Conservation (phyloP, 2,329 filamentous ascomycete species). For the Fusarium mundagurra region DNA sequence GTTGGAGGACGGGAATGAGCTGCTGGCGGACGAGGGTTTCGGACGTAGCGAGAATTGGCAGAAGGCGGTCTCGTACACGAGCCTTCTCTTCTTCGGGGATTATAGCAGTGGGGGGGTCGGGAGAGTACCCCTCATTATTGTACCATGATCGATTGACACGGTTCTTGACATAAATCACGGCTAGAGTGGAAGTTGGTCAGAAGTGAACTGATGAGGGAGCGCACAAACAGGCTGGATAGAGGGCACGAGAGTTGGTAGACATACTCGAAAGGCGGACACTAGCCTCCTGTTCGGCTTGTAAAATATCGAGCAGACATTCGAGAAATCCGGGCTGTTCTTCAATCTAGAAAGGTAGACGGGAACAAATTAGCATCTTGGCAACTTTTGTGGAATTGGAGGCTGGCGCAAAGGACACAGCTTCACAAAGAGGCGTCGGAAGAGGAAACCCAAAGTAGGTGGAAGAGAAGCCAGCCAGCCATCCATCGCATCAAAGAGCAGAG, state of each 20-base stretch:
- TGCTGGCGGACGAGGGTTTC: conserved; percentile 87
- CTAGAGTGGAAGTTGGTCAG: conserved; percentile 57
- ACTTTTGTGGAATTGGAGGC: not conserved
- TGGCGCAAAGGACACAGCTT: conserved; percentile 32
- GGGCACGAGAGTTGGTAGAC: conserved; percentile 46
- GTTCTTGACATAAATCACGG: conserved; percentile 98
- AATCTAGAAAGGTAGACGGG: conserved; percentile 65
- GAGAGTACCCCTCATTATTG: conserved; percentile 76
- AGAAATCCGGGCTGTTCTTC: conserved; percentile 91
- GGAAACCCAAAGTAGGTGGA: conserved; percentile 2
- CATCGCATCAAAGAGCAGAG: not conserved
- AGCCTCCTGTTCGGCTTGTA: conserved; percentile 87
- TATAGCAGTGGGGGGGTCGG: conserved; percentile 64
- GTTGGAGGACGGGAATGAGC: conserved; percentile 92
- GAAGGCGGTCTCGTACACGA: conserved; percentile 85
- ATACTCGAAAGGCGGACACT: conserved; percentile 89
- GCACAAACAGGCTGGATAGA: conserved; percentile 28
- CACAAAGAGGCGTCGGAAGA: conserved; percentile 14
- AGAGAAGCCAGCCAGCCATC: not conserved
- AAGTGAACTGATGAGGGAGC: conserved; percentile 33
- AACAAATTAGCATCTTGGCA: conserved; percentile 32
- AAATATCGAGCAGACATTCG: conserved; percentile 88
- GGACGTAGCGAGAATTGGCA: conserved; percentile 86
- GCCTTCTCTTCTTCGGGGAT: conserved; percentile 92
- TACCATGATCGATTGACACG: conserved; percentile 94